These are phyloP conservation scores for Mucor mucedo DNA, from an alignment of 371 early-diverging fungal genomes.

Conservation along the genomic window DNA sequence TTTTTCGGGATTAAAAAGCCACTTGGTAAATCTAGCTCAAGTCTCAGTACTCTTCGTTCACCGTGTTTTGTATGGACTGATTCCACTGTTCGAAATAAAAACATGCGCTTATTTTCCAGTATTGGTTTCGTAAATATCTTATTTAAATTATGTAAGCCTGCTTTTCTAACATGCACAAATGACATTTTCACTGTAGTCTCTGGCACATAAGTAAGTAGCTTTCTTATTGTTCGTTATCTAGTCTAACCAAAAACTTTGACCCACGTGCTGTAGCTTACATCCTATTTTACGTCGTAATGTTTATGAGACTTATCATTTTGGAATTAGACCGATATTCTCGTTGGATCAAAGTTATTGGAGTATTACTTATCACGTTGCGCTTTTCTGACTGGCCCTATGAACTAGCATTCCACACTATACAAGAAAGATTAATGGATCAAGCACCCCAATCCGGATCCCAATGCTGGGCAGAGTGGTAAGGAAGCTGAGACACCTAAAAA, in stretches of 20 bases:
- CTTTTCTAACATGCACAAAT: conserved; percentile 3
- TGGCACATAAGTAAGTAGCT: conserved; percentile 38
- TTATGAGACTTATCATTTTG: conserved; percentile 49
- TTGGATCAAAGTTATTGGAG: conserved; percentile 46
- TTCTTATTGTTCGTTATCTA: conserved; percentile 1
- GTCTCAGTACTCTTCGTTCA: conserved; percentile 40
- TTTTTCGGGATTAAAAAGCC: conserved; percentile 25
- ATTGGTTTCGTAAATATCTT: conserved; percentile 49
- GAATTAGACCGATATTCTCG: conserved; percentile 40
- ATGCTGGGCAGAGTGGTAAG: conserved; percentile 55
- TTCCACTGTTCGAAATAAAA: conserved; percentile 50
- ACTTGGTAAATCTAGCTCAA: conserved; percentile 51
- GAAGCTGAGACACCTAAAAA: conserved; percentile 5
- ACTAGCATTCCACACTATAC: conserved; percentile 33
- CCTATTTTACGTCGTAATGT: conserved; percentile 49
- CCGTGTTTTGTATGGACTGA: conserved; percentile 43
- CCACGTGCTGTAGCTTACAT: conserved; percentile 28
- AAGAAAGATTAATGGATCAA: conserved; percentile 22
- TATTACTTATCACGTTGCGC: conserved; percentile 39
- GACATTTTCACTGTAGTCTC: conserved; percentile 26
- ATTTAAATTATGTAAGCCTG: not conserved
- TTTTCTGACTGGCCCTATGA: conserved; percentile 59
- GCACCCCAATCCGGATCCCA: conserved; percentile 30
- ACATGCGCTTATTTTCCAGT: conserved; percentile 52
- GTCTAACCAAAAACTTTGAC: not conserved